Percentiles rank a stretch among this genome's conserved stretches.
Conservation (phyloP, 805 yeast genomes). For the Ascoidea rubescens region DNA sequence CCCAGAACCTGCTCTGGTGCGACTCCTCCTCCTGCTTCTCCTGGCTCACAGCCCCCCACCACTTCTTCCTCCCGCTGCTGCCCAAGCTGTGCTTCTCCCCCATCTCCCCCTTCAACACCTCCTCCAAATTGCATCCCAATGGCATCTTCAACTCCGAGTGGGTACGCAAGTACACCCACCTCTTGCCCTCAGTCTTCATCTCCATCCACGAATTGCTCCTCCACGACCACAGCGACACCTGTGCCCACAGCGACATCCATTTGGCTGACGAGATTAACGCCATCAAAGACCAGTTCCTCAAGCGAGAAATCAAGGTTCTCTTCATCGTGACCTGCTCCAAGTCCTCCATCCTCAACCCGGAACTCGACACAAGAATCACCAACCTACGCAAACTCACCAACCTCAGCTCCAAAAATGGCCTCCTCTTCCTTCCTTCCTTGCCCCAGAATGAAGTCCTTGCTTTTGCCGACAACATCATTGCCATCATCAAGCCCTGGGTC, state of each 20-base stretch:
- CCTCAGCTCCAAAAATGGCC: slow-evolving; percentile 28
- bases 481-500: slow-evolving; percentile 25
- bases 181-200: slow-evolving; percentile 33
- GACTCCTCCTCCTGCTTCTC: neutral
- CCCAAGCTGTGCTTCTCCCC: slow-evolving; percentile 21
- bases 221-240: slow-evolving; percentile 9
- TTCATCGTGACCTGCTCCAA: slow-evolving; percentile 21
- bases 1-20: neutral
- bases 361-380: slow-evolving; percentile 21
- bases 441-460: slow-evolving; percentile 24
- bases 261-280: slow-evolving; percentile 23
- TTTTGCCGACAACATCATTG: slow-evolving; percentile 25
- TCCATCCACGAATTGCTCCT: slow-evolving; percentile 26
- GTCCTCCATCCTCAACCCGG: slow-evolving; percentile 17
- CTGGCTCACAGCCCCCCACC: neutral
- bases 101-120: slow-evolving; percentile 31
- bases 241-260: slow-evolving; percentile 16
- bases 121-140: slow-evolving; percentile 24
- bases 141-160: slow-evolving; percentile 32
- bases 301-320: slow-evolving; percentile 20
- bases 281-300: slow-evolving; percentile 19
- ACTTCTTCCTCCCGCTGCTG: neutral
- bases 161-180: slow-evolving; percentile 36
- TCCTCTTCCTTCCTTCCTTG: slow-evolving; percentile 28
- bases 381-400: slow-evolving; percentile 27